Evolutionary conservation across 2,329 filamentous ascomycete genomes (phyloP).

Genomic region (Xylaria sp.): DNA sequence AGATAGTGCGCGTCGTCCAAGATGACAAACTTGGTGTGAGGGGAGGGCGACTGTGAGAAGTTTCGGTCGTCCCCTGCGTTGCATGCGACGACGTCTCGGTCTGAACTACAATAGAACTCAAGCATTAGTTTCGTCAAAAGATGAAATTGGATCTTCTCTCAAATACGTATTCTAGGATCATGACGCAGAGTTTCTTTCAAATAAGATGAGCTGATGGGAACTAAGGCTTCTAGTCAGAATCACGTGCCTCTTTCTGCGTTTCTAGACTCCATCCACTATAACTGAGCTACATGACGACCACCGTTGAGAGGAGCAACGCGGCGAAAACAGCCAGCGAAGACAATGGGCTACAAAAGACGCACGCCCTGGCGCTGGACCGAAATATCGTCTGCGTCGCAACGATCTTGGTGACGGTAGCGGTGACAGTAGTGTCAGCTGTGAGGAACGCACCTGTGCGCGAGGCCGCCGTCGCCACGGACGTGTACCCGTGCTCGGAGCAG

Average conservation of each 20-base stretch:
- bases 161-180: too few relatives aligned
- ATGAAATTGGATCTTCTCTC: too few relatives aligned
- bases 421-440: background rate
- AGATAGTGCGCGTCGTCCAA: background rate
- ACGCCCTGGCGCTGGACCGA: background rate
- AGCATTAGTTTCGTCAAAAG: background rate
- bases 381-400: background rate
- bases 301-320: background rate
- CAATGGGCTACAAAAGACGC: background rate
- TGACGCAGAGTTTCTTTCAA: too few relatives aligned
- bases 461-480: background rate
- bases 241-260: background rate
- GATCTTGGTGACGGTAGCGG: background rate
- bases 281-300: background rate
- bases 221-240: background rate
- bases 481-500: background rate
- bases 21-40: background rate
- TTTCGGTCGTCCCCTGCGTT: background rate
- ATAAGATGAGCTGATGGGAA: background rate
- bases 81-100: background rate
- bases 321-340: background rate
- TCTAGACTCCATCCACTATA: background rate
- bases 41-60: background rate
- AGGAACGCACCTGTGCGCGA: background rate
- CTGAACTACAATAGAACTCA: background rate